Evolutionary conservation across 129 eudicot genomes (phyloP), one percentile per base, ranked within the genome.

Genomic region (Tanacetum coccineum): DNA sequence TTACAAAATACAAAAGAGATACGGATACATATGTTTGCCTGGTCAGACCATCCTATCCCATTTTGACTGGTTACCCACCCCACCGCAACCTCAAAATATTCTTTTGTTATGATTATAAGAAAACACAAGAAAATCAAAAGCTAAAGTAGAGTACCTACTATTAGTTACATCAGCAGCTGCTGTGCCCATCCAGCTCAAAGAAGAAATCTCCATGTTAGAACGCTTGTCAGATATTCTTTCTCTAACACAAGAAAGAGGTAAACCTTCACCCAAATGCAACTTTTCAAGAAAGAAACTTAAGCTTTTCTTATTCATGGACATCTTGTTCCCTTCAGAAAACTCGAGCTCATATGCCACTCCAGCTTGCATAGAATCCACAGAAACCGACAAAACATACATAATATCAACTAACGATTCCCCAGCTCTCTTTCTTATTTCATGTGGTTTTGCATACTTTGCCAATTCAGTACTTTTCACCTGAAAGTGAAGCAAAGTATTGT

Each of bases 161-260:
- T 81, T 72, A 62, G 74, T 79, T 47, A 86, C 86, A 84, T 90
- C 97, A 13, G 79, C 66, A 28, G 82, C 87, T 61, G 84, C 80
- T 70, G 84, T 70, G 19, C 97, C 93, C 97, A 91, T 88, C 99
- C 99, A 94, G 74, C 85, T 81, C 75, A 94, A 82, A 46, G 93
- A 80, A 75, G 95, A 79, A 58, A 79, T 66, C 18, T 74, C 52
- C 15, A 80, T 48, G 49, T 70, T 57, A 48, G 59, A 70, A 57
- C 59, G 47, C 62, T 83, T 76, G 40, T 72, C 74, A 72, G 70
- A 56, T 61, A 32, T 9, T 64, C 66, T 75, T 74, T 87, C 93
- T 72, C 45, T 64, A 47, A 73, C 69, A 64, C 80, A 71, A 71
- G 73, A 20, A 62, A 80, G 80, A 49, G 76, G 75, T 74, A 77